These are phyloP conservation scores for Apiotrichum mycotoxinovorans DNA, from an alignment of 1,284 basidiomycete species.

Conservation along the genomic window DNA sequence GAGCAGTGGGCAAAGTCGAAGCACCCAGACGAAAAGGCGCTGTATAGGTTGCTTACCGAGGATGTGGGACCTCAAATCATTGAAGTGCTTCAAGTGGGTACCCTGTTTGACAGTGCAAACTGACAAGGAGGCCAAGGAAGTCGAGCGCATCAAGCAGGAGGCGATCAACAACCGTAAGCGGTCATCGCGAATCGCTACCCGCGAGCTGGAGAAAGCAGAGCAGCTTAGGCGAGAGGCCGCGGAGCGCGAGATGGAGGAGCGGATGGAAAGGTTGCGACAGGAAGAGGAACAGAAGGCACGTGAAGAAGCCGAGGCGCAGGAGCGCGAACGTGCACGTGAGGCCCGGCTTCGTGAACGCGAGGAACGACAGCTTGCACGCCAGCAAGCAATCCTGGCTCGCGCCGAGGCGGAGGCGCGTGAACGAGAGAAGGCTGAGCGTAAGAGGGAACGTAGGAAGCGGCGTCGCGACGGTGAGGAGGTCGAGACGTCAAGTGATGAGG, in stretches of 20 bases:
- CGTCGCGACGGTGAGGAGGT: conserved; percentile 35
- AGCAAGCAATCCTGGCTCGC: conserved; percentile 41
- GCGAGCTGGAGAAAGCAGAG: conserved; percentile 54
- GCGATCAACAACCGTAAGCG: conserved; percentile 54
- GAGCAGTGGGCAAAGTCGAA: conserved; percentile 52
- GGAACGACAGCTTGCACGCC: conserved; percentile 48
- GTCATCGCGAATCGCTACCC: conserved; percentile 53
- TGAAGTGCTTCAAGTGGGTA: conserved; percentile 46
- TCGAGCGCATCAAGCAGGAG: conserved; percentile 49
- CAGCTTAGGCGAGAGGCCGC: conserved; percentile 45
- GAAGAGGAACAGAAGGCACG: conserved; percentile 39
- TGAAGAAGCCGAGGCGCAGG: conserved; percentile 41
- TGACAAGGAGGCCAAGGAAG: conserved; percentile 35
- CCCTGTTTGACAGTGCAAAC: neutral
- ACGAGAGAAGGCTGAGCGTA: conserved; percentile 43
- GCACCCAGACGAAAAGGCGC: conserved; percentile 53
- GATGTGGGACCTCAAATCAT: conserved; percentile 52
- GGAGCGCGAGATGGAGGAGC: conserved; percentile 50
- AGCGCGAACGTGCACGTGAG: conserved; percentile 49
- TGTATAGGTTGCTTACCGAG: conserved; percentile 50
- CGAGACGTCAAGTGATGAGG: conserved; percentile 15
- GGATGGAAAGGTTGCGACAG: conserved; percentile 49
- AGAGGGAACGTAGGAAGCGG: conserved; percentile 39
- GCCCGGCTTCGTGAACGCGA: conserved; percentile 51
- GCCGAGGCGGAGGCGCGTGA: conserved; percentile 41